Conservation (phyloP, 148 eudicot species). For the Arctostaphylos glauca region DNA sequence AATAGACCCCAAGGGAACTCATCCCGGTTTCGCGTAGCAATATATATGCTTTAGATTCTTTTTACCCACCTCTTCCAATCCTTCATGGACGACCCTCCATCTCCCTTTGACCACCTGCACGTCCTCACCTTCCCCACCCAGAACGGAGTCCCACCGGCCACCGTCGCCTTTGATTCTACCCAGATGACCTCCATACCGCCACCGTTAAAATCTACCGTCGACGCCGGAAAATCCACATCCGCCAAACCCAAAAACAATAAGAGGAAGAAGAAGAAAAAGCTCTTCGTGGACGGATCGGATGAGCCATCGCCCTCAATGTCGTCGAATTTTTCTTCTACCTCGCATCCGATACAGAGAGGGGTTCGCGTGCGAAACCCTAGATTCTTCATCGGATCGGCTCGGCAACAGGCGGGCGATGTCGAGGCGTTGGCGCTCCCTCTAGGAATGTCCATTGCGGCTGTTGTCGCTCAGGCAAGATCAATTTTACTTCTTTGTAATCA, state of each 20-base stretch:
- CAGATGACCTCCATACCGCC: neutral
- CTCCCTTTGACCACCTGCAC: neutral
- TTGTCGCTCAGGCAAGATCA: conserved; percentile 63
- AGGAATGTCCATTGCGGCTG: conserved; percentile 91
- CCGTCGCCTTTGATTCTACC: neutral
- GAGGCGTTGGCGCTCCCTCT: conserved; percentile 81
- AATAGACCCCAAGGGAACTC: no score
- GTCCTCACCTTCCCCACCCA: neutral
- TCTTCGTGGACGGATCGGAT: conserved; percentile 6
- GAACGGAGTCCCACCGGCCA: neutral
- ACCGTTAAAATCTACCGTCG: neutral
- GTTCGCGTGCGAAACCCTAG: conserved; percentile 46
- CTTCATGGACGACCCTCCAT: neutral
- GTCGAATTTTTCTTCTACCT: conserved; percentile 14
- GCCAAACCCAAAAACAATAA: conserved; percentile 1
- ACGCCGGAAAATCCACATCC: neutral
- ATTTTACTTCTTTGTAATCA: neutral
- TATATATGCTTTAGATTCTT: no score
- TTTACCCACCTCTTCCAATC: no score
- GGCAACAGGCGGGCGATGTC: conserved; percentile 33
- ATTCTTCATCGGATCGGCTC: conserved; percentile 23
- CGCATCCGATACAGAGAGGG: conserved; percentile 30
- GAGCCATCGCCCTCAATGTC: conserved; percentile 30
- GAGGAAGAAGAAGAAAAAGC: conserved; percentile 2
- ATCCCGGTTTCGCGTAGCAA: no score